These are phyloP conservation scores for Pyrenochaeta sp. DNA, from an alignment of 2,329 filamentous ascomycete species.

Conservation along the genomic window DNA sequence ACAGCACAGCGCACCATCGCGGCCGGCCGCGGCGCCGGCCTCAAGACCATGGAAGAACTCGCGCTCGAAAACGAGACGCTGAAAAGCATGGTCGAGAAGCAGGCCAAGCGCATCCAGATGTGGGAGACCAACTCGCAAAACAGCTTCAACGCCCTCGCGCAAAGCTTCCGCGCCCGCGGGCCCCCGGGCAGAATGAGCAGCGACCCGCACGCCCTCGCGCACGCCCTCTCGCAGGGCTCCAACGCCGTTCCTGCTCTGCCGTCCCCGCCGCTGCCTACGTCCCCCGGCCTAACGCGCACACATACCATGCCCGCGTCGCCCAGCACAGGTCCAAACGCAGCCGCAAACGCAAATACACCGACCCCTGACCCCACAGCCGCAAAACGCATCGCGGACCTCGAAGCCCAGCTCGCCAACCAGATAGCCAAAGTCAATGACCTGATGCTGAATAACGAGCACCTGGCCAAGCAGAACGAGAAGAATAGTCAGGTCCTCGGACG, in stretches of 20 bases:
- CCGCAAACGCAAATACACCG: slow-evolving; percentile 1
- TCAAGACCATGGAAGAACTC: slow-evolving; percentile 84
- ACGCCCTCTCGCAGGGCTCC: slow-evolving; percentile 33
- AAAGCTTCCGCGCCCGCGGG: slow-evolving; percentile 67
- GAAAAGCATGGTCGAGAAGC: slow-evolving; percentile 83
- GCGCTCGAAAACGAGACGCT: slow-evolving; percentile 86
- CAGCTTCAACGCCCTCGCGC: slow-evolving; percentile 82
- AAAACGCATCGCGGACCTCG: slow-evolving; percentile 34
- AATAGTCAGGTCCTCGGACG: slow-evolving; percentile 60
- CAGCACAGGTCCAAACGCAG: too few species aligned
- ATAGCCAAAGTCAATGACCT: slow-evolving; percentile 55
- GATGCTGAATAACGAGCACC: slow-evolving; percentile 66
- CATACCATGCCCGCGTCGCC: too few species aligned
- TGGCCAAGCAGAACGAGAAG: slow-evolving; percentile 69
- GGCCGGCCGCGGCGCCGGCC: slow-evolving; percentile 43
- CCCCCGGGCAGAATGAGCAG: slow-evolving; percentile 20
- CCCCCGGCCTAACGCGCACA: neutral
- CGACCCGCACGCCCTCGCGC: slow-evolving; percentile 37
- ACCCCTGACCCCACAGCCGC: slow-evolving; percentile 16
- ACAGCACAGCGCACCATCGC: slow-evolving; percentile 39
- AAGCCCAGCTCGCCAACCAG: slow-evolving; percentile 34
- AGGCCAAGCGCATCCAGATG: slow-evolving; percentile 85
- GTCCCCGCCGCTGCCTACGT: slow-evolving; percentile 17
- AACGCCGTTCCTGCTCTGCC: slow-evolving; percentile 27
- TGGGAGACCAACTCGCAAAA: slow-evolving; percentile 94